phyloP scores from a whole-genome alignment of 305 asterid species.

The Fraxinus greggii region DNA sequence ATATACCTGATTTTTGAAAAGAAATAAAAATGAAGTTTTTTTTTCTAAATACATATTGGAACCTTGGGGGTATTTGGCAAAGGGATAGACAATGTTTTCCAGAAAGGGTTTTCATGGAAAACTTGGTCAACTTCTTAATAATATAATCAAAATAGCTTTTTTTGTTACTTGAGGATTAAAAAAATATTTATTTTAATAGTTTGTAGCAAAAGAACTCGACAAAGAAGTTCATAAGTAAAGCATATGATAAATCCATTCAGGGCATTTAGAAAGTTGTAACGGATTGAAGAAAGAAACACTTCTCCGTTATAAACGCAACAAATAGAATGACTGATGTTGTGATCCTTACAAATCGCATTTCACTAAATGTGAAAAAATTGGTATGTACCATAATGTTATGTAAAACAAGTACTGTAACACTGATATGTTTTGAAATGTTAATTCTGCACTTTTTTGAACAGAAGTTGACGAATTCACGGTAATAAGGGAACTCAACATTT shows the following conservation, averaged over 20 bases:
- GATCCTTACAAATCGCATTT: neutral
- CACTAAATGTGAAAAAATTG: neutral
- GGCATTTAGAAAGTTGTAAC: neutral
- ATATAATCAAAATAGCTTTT: neutral
- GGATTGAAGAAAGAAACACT: neutral
- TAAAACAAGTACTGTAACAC: neutral
- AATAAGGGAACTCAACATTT: slow-evolving; percentile 28
- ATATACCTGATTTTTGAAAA: no score
- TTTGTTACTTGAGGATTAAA: neutral
- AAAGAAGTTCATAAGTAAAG: neutral
- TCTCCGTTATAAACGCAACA: neutral
- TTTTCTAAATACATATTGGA: neutral
- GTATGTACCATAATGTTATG: neutral
- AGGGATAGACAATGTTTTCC: neutral
- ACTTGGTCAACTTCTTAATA: neutral
- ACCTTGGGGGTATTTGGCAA: neutral
- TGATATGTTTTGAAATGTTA: slow-evolving; percentile 1
- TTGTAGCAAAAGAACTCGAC: neutral
- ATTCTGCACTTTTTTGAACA: slow-evolving; percentile 10
- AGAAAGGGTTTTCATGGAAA: neutral
- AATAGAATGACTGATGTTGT: neutral
- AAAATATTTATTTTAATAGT: neutral
- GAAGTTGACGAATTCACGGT: slow-evolving; percentile 25
- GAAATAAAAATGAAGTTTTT: no score
- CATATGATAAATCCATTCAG: neutral